phyloP scores from a whole-genome alignment of 441 rosid species.

The Francoa sonchifolia region DNA sequence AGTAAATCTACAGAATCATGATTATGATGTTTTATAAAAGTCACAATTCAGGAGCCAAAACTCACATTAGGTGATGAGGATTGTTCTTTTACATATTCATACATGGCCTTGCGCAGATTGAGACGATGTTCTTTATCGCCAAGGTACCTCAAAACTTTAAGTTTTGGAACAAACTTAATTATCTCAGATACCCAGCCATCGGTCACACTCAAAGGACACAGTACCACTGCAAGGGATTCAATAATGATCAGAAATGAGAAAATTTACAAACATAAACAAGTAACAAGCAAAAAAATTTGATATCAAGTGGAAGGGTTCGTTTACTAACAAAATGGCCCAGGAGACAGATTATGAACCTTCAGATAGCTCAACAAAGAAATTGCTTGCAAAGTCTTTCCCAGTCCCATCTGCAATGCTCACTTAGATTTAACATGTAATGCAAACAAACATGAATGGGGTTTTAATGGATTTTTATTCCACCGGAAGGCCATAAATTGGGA shows the following conservation, averaged over 20 bases:
- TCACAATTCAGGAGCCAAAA: slow-evolving; percentile 6
- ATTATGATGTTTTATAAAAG: background rate
- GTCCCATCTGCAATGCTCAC: slow-evolving; percentile 62
- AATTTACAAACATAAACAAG: background rate
- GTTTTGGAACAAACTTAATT: slow-evolving; percentile 49
- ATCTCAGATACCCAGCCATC: slow-evolving; percentile 84
- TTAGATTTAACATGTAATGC: background rate
- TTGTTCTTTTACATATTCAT: slow-evolving; percentile 29
- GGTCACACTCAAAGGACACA: slow-evolving; percentile 78
- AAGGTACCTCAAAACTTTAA: slow-evolving; percentile 56
- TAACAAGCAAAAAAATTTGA: background rate
- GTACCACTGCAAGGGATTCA: slow-evolving; percentile 40
- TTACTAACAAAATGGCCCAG: slow-evolving; percentile 71
- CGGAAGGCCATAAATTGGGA: too few species aligned
- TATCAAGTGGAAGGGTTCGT: slow-evolving; percentile 8
- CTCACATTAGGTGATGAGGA: slow-evolving; percentile 31
- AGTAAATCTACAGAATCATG: background rate
- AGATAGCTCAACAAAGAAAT: slow-evolving; percentile 62
- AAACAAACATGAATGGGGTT: background rate
- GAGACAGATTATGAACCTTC: slow-evolving; percentile 35
- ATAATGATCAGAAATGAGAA: slow-evolving; percentile 5
- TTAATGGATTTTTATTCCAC: background rate
- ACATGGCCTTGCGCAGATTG: slow-evolving; percentile 36
- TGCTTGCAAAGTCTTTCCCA: slow-evolving; percentile 87
- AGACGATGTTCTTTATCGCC: slow-evolving; percentile 61